These are phyloP conservation scores for Hygrophorus russula DNA, from an alignment of 768 basidiomycete genomes.

Conservation along the genomic window DNA sequence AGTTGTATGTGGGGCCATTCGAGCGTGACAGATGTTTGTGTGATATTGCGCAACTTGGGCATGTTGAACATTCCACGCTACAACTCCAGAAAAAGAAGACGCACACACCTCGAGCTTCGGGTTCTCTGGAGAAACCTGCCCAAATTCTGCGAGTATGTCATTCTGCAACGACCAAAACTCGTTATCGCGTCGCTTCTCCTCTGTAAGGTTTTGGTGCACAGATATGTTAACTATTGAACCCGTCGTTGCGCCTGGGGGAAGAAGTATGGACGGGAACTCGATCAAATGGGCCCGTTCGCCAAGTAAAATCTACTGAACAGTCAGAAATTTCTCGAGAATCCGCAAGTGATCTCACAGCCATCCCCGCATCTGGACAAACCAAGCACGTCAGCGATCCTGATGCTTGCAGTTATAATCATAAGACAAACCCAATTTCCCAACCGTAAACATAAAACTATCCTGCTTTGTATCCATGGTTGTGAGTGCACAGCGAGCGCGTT, in stretches of 20 bases:
- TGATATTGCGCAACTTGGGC: conserved; percentile 74
- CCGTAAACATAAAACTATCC: conserved; percentile 83
- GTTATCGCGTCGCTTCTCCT: conserved; percentile 71
- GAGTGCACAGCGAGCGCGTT: background rate
- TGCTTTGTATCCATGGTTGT: conserved; percentile 23
- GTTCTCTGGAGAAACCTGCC: conserved; percentile 49
- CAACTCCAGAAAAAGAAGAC: background rate
- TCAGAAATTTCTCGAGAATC: background rate
- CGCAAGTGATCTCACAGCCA: conserved; percentile 54
- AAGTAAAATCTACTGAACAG: conserved; percentile 58
- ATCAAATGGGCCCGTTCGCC: conserved; percentile 94
- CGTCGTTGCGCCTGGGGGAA: conserved; percentile 85
- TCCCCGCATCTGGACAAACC: conserved; percentile 63
- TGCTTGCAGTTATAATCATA: background rate
- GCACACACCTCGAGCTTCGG: conserved; percentile 62
- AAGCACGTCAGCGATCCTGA: conserved; percentile 2
- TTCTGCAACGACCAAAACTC: conserved; percentile 83
- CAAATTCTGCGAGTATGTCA: conserved; percentile 68
- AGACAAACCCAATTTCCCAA: conserved; percentile 83
- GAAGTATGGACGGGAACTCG: conserved; percentile 91
- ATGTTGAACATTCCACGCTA: background rate
- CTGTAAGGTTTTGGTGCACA: conserved; percentile 75
- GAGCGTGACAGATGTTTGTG: conserved; percentile 92
- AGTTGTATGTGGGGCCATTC: conserved; percentile 88
- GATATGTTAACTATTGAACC: conserved; percentile 98